phyloP scores from a whole-genome alignment of 2,329 filamentous ascomycete species.

The Sclerotinia nivalis region DNA sequence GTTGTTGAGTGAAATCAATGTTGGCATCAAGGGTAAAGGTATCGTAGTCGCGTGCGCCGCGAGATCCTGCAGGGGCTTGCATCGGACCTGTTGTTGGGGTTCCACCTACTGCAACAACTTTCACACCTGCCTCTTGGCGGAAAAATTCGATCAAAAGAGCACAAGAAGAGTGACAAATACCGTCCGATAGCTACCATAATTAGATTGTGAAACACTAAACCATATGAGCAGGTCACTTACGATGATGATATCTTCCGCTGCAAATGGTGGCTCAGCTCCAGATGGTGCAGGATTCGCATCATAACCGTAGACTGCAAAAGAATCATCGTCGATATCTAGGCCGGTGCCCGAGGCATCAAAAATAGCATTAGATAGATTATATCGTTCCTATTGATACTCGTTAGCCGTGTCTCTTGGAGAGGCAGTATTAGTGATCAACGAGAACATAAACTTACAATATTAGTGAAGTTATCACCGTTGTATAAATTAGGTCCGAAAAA shows the following conservation, averaged over 20 bases:
- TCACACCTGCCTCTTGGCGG: slow-evolving; percentile 53
- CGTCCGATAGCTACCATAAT: slow-evolving; percentile 54
- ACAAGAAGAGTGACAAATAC: slow-evolving; percentile 60
- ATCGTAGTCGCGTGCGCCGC: slow-evolving; percentile 47
- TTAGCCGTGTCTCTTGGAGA: neutral
- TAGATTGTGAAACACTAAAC: slow-evolving; percentile 10
- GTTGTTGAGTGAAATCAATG: slow-evolving; percentile 34
- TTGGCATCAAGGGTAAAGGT: slow-evolving; percentile 34
- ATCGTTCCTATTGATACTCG: slow-evolving; percentile 30
- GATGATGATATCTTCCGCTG: slow-evolving; percentile 46
- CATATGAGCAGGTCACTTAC: slow-evolving; percentile 25
- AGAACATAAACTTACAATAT: slow-evolving; percentile 25
- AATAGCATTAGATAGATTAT: slow-evolving; percentile 31
- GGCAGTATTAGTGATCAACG: neutral
- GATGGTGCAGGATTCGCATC: slow-evolving; percentile 31
- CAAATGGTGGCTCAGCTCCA: slow-evolving; percentile 40
- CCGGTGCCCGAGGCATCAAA: slow-evolving; percentile 31
- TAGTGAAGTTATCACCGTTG: slow-evolving; percentile 34
- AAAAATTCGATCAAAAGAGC: slow-evolving; percentile 58
- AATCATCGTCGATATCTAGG: slow-evolving; percentile 26
- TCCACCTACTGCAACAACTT: slow-evolving; percentile 55
- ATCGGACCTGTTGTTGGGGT: slow-evolving; percentile 50
- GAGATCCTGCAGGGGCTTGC: slow-evolving; percentile 53
- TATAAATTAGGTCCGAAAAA: slow-evolving; percentile 29
- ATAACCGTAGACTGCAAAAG: slow-evolving; percentile 40